Evolutionary conservation across 2,329 filamentous ascomycete species (phyloP), one percentile per base, ranked within the genome.

Genomic region (Talaromyces funiculosus): DNA sequence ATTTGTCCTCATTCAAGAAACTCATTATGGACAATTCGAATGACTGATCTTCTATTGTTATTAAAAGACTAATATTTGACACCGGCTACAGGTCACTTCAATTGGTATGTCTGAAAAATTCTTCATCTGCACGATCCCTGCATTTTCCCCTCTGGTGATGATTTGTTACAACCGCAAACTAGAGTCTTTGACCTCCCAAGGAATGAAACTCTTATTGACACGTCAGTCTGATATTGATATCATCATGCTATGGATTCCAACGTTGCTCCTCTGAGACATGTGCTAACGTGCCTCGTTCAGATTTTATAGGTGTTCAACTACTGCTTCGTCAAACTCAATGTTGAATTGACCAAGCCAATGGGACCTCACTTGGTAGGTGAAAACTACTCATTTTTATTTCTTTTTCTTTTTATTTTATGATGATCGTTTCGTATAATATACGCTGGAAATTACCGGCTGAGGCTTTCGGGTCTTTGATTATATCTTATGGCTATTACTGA

Each of bases 371-470:
- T 64, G 66, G 73, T 75, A 66, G 66, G 72, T 68, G 40, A 47
- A 33, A 22, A 51, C 10, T 42, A 31, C 49, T 16, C 12, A 14
- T 33, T 8, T 22, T 2, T 33, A 1, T 51, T 2, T 35, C n/a
- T 7, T 20, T 53, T 29, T 42, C 2, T 29, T 4, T 40, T 26
- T 37, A 12, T 53, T 45, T 53, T 31, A 77, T 85, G 84, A 88
- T 90, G 88, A 88, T 83, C 82, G 80, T 72, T 74, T 73, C 69
- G 70, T 72, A 69, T 53, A 71, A 78, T 84, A 84, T 86, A 89
- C 82, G 90, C 91, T 92, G 90, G 90, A 93, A 94, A 88, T 95
- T 95, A 95, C 90, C 90, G 90, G 86, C 90, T 86, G 89, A 95
- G 84, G 82, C 80, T 80, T 76, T 78, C 73, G 79, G 75, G 79